These are phyloP conservation scores for Cnidoscolus chayamansa DNA, from an alignment of 441 rosid genomes.

Conservation along the genomic window DNA sequence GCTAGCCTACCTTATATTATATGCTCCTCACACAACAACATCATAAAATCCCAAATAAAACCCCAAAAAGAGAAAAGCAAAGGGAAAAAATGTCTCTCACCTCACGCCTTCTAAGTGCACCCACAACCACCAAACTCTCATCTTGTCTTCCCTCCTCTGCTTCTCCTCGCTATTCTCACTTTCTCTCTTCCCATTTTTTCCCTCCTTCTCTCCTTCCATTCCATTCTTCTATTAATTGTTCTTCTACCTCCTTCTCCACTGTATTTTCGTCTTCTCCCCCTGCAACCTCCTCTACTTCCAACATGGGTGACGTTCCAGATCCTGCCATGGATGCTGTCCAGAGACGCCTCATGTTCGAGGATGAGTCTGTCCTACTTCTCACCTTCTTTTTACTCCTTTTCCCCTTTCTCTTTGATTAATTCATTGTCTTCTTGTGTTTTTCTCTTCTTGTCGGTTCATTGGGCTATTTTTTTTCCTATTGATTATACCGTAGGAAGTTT, in stretches of 20 bases:
- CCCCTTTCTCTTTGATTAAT: neutral
- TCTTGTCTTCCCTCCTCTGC: conserved; percentile 13
- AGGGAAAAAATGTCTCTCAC: conserved; percentile 14
- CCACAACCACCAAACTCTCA: conserved; percentile 5
- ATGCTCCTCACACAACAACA: too few species aligned
- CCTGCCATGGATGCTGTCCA: conserved; percentile 98
- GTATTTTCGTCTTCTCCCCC: conserved; percentile 26
- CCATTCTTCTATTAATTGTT: neutral
- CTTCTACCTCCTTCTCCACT: conserved; percentile 14
- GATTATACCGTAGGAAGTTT: neutral
- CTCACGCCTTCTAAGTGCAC: conserved; percentile 20
- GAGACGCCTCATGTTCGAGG: conserved; percentile 96
- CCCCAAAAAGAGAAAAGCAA: too few species aligned
- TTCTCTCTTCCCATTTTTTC: conserved; percentile 17
- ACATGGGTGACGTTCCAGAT: conserved; percentile 55
- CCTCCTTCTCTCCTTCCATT: conserved; percentile 13
- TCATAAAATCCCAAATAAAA: too few species aligned
- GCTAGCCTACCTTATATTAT: too few species aligned
- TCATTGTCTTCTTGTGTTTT: neutral
- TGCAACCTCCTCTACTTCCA: conserved; percentile 14
- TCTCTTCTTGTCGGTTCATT: neutral
- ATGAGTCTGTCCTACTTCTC: conserved; percentile 53
- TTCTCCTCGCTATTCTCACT: conserved; percentile 23
- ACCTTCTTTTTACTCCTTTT: neutral
- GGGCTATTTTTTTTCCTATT: neutral